Evolutionary conservation across 75 land plant genomes (phyloP).

Genomic region (Chamaecyparis obtusa): DNA sequence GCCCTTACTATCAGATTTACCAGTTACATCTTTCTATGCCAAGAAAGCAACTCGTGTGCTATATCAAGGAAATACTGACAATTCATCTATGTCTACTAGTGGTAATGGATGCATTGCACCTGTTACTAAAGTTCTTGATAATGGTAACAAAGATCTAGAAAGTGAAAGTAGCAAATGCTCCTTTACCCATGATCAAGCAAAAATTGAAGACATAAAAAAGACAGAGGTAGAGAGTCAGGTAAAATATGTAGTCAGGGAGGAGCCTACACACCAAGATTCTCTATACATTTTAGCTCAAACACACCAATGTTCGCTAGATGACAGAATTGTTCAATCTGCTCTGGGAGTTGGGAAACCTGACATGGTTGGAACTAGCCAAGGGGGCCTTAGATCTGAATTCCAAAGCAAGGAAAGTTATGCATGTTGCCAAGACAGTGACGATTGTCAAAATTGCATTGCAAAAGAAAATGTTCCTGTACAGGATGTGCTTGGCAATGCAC

Average conservation of each 20-base stretch:
- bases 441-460: neutral
- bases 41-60: constrained; percentile 38
- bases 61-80: constrained; percentile 38
- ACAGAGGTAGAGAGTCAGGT: constrained; percentile 27
- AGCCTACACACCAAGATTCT: neutral
- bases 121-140: constrained; percentile 53
- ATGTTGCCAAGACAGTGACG: neutral
- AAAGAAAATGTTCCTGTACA: neutral
- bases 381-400: neutral
- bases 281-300: neutral
- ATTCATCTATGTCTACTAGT: constrained; percentile 65
- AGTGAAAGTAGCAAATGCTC: constrained; percentile 25
- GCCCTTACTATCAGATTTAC: constrained; percentile 80
- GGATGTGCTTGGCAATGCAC: neutral
- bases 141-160: constrained; percentile 37
- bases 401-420: neutral
- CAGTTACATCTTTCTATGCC: constrained; percentile 56
- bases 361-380: neutral
- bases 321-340: neutral
- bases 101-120: constrained; percentile 66
- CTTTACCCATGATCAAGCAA: constrained; percentile 36
- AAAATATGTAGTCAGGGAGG: neutral
- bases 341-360: neutral
- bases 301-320: neutral
- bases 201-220: constrained; percentile 41